Percentiles rank a stretch among this genome's conserved stretches.
phyloP scores from a whole-genome alignment of 768 basidiomycete species.

The Chiua virens region DNA sequence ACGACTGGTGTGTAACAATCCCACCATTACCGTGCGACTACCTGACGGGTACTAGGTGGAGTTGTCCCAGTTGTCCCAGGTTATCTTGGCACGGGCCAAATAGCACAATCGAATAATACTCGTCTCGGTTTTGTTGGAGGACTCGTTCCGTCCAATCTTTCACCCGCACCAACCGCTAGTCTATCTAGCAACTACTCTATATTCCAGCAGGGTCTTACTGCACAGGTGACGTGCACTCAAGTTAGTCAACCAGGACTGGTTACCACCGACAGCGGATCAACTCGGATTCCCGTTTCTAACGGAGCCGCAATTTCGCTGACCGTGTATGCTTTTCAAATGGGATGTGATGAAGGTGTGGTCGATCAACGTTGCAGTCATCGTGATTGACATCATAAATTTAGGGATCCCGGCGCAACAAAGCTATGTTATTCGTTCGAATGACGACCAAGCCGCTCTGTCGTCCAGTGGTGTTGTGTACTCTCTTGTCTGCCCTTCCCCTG shows the following conservation, averaged over 20 bases:
- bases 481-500: conserved; percentile 9
- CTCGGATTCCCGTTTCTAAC: background rate
- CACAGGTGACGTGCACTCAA: conserved; percentile 4
- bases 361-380: too few relatives aligned
- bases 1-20: background rate
- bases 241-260: background rate
- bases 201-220: conserved; percentile 6
- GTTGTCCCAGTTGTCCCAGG: background rate
- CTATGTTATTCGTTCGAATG: conserved; percentile 3
- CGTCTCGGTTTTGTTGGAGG: conserved; percentile 3
- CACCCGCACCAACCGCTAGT: background rate
- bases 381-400: background rate
- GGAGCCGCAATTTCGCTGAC: background rate
- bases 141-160: background rate
- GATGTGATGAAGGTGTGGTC: too few relatives aligned
- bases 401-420: background rate
- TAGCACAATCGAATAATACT: background rate
- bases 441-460: too few relatives aligned
- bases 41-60: conserved; percentile 1
- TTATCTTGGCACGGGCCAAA: background rate
- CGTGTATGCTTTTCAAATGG: too few relatives aligned
- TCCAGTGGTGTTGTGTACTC: conserved; percentile 2
- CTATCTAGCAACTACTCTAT: background rate
- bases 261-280: background rate
- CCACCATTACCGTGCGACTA: background rate